Conservation (phyloP, 805 yeast genomes). For the Hanseniaspora mollemarum region DNA sequence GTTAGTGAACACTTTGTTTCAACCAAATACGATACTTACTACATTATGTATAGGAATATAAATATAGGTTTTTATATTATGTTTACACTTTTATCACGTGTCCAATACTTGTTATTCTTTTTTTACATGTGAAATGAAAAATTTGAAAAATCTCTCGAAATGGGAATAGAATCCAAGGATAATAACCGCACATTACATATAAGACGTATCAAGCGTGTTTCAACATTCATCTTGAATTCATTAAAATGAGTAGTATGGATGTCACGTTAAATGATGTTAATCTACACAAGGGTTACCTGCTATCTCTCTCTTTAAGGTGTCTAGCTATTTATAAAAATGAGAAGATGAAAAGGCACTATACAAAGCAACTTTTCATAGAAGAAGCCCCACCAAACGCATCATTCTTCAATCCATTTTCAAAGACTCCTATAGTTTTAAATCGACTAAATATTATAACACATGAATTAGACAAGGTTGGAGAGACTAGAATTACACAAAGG, state of each 20-base stretch:
- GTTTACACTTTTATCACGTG: no score
- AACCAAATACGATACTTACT: no score
- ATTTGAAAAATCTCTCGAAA: no score
- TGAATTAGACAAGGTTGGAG: constrained; percentile 7
- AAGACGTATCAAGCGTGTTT: neutral
- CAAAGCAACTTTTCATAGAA: neutral
- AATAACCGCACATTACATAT: neutral
- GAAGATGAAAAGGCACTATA: neutral
- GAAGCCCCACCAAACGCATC: neutral
- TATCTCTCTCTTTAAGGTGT: constrained; percentile 2
- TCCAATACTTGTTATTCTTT: no score
- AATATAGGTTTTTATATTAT: no score
- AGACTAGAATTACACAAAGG: neutral
- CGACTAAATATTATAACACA: neutral
- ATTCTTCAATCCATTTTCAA: constrained; percentile 2
- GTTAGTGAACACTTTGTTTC: no score
- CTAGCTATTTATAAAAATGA: neutral
- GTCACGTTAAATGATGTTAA: neutral
- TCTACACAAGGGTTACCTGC: neutral
- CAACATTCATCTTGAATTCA: neutral
- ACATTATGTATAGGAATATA: no score
- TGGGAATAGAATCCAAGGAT: neutral
- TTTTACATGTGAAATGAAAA: neutral
- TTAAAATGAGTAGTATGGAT: neutral
- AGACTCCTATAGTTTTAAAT: neutral